These are phyloP conservation scores for Erysiphe pulchra DNA, from an alignment of 2,329 filamentous ascomycete species.

Conservation along the genomic window DNA sequence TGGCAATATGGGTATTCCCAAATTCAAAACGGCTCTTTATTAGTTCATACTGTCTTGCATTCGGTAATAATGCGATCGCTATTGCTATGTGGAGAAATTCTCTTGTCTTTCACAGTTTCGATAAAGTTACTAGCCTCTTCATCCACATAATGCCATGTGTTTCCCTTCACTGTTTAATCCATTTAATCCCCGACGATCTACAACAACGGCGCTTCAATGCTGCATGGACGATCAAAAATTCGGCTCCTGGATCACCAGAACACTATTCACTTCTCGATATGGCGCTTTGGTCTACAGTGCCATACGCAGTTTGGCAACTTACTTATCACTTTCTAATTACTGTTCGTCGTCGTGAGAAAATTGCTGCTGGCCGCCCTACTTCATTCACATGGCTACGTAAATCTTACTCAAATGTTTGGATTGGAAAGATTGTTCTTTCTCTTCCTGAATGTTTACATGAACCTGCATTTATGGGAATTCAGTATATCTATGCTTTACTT, in stretches of 20 bases:
- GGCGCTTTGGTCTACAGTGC: conserved; percentile 82
- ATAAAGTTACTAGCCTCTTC: conserved; percentile 93
- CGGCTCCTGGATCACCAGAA: conserved; percentile 41
- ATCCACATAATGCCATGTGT: conserved; percentile 98
- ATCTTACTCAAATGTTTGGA: conserved; percentile 72
- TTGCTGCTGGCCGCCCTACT: conserved; percentile 80
- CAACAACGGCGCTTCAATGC: conserved; percentile 58
- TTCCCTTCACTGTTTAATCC: conserved; percentile 75
- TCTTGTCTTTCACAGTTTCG: conserved; percentile 90
- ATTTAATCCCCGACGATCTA: conserved; percentile 40
- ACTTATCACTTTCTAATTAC: conserved; percentile 89
- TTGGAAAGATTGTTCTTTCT: conserved; percentile 62
- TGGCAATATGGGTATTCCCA: conserved; percentile 79
- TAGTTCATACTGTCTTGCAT: conserved; percentile 72
- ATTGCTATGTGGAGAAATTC: conserved; percentile 99
- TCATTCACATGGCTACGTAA: conserved; percentile 92
- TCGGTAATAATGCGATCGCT: conserved; percentile 88
- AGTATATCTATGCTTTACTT: conserved; percentile 69
- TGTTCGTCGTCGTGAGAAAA: conserved; percentile 81
- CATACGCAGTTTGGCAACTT: conserved; percentile 83
- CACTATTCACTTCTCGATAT: conserved; percentile 64
- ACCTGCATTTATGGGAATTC: conserved; percentile 82
- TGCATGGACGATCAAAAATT: conserved; percentile 52
- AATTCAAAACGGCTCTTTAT: conserved; percentile 78
- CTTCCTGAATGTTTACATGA: conserved; percentile 59